Evolutionary conservation across 495 filamentous ascomycete genomes (phyloP), one percentile per base, ranked within the genome.

Genomic region (Aspergillus sparsus): DNA sequence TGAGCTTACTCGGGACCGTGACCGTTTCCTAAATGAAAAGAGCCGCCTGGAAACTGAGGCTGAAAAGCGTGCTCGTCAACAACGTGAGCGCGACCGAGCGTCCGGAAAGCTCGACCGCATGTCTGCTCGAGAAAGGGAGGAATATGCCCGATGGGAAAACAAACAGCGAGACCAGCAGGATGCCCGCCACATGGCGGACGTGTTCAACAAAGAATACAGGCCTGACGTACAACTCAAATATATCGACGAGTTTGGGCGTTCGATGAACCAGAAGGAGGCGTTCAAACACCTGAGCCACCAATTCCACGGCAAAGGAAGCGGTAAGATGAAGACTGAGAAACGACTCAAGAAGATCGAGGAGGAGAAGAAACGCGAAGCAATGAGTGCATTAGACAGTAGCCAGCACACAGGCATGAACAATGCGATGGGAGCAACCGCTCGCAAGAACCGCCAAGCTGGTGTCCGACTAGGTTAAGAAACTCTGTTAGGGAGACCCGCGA

Each of bases 241-340:
- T 60, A 84, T 89, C 55, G 94, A 97, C 69, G 92, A 92, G 51
- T 85, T 84, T 67, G 94, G 94, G 6, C 85, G 94, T 32, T 75
- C 79, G 50, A 89, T 98, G 83, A 87, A 88, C 65, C 85, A 89
- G 68, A 98, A 98, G 79, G 94, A 98, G 75, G 94, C 94, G 2
- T 98, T 98, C 80, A 92, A 92, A 79, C 85, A 97, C 69, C 80
- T 98, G 47, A 91, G 86, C 66, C 94, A 98, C 76, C 89, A 95
- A 73, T 98, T 98, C 85, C 94, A 98, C 76, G 94, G 94, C 55
- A 97, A 98, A 77, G 92, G 93, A 45, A 92, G 88, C 68, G 94
- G 94, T 53, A 97, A 97, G 82, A 89, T 89, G 78, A 98, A 98
- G 87, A 97, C 92, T 27, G 93, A 98, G 80, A 98, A 98, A 78